Percentiles rank a stretch among this genome's conserved stretches.
These are phyloP conservation scores for Blastobotrys ciferrii DNA, from an alignment of 1,139 yeast genomes.

Conservation along the genomic window DNA sequence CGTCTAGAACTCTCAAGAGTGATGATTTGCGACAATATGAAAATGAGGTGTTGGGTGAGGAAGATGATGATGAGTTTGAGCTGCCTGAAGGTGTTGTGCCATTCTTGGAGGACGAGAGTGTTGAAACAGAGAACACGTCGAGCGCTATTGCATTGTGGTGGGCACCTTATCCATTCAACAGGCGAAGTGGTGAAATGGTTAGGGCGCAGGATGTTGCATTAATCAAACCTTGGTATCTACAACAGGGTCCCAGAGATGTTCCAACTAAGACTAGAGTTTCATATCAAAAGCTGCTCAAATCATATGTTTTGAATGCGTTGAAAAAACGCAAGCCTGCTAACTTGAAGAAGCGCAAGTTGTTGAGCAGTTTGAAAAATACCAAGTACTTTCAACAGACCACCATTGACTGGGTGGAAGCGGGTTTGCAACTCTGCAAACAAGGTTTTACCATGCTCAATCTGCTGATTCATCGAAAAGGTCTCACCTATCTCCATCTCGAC, in stretches of 20 bases:
- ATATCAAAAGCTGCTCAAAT: slow-evolving; percentile 80
- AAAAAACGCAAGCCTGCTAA: slow-evolving; percentile 40
- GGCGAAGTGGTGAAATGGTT: slow-evolving; percentile 64
- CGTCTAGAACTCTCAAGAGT: slow-evolving; percentile 38
- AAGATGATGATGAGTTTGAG: slow-evolving; percentile 37
- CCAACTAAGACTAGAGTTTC: slow-evolving; percentile 73
- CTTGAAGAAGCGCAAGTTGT: slow-evolving; percentile 54
- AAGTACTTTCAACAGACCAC: slow-evolving; percentile 89
- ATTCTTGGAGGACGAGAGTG: slow-evolving; percentile 45
- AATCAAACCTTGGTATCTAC: slow-evolving; percentile 76
- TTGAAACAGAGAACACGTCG: slow-evolving; percentile 50
- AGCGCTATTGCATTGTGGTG: slow-evolving; percentile 65
- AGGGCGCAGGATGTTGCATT: slow-evolving; percentile 91
- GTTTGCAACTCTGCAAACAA: slow-evolving; percentile 86
- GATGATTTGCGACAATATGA: slow-evolving; percentile 26
- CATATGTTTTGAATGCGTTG: slow-evolving; percentile 68
- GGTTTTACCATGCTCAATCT: slow-evolving; percentile 93
- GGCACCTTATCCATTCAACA: slow-evolving; percentile 85
- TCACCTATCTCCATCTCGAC: slow-evolving; percentile 89
- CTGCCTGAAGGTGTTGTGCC: slow-evolving; percentile 48
- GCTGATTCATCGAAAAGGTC: slow-evolving; percentile 84
- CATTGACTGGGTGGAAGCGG: slow-evolving; percentile 98
- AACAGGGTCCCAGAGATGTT: slow-evolving; percentile 50
- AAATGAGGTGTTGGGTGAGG: slow-evolving; percentile 36
- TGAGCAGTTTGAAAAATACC: slow-evolving; percentile 69